These are phyloP conservation scores for Globisporangium parvum DNA, from an alignment of 352 stramenopile species.

Conservation along the genomic window DNA sequence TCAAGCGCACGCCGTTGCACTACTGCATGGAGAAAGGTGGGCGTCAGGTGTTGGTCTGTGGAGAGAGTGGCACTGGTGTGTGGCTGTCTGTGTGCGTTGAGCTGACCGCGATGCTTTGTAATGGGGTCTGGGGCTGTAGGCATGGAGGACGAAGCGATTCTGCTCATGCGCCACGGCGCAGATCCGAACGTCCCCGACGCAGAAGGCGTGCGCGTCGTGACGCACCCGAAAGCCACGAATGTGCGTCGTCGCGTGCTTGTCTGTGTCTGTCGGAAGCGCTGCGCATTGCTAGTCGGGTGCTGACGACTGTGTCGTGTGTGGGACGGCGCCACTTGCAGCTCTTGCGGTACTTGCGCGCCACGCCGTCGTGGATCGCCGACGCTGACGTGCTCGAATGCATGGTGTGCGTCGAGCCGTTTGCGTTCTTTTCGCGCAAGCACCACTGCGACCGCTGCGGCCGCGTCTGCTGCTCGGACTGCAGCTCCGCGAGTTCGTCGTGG, in stretches of 20 bases:
- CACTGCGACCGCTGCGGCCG: constrained; percentile 70
- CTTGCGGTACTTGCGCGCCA: constrained; percentile 44
- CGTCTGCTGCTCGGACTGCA: constrained; percentile 76
- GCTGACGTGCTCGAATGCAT: constrained; percentile 55
- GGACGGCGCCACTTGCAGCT: constrained; percentile 15
- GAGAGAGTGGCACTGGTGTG: not conserved
- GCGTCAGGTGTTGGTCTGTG: not conserved
- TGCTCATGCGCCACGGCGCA: constrained; percentile 57
- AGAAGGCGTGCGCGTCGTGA: constrained; percentile 48
- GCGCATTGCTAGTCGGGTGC: too few species aligned
- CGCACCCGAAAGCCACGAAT: constrained; percentile 47
- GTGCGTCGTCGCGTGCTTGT: constrained; percentile 21
- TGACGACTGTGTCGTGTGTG: constrained; percentile 9
- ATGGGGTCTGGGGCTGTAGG: constrained; percentile 20
- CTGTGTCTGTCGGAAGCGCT: not conserved
- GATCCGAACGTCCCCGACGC: constrained; percentile 69
- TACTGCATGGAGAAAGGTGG: constrained; percentile 74
- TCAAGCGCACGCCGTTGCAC: constrained; percentile 73
- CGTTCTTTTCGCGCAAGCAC: constrained; percentile 65
- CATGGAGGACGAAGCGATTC: constrained; percentile 49
- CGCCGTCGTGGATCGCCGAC: constrained; percentile 61
- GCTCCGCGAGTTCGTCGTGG: constrained; percentile 57
- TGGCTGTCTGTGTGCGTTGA: not conserved
- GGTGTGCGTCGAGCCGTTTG: constrained; percentile 65
- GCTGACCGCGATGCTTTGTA: constrained; percentile 3